phyloP scores from a whole-genome alignment of 495 filamentous ascomycete species.

The Elaphomyces granulatus region DNA sequence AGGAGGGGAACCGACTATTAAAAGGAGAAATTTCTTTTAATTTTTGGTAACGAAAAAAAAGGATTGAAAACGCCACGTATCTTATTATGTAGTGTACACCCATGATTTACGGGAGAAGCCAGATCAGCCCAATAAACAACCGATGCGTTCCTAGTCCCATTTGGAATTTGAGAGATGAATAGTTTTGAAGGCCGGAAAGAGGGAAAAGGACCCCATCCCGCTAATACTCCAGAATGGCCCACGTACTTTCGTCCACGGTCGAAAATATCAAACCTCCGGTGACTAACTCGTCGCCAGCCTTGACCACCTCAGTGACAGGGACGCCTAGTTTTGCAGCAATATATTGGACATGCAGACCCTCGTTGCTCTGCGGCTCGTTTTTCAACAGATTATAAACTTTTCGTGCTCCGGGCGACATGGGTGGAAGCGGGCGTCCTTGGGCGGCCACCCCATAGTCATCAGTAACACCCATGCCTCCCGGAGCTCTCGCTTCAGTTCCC shows the following conservation, averaged over 20 bases:
- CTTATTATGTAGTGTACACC: too few relatives aligned
- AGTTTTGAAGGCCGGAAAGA: neutral
- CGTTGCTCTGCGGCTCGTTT: constrained; percentile 49
- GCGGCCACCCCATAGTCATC: constrained; percentile 18
- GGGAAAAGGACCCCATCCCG: neutral
- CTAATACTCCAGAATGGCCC: constrained; percentile 53
- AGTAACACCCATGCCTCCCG: constrained; percentile 14
- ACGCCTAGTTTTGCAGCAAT: constrained; percentile 51
- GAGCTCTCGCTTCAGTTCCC: constrained; percentile 10
- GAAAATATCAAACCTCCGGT: constrained; percentile 65
- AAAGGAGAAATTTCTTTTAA: too few relatives aligned
- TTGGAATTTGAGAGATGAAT: too few relatives aligned
- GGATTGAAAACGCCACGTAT: too few relatives aligned
- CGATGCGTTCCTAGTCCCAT: too few relatives aligned
- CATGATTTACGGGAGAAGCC: too few relatives aligned
- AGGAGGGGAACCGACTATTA: too few relatives aligned
- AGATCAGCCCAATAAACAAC: too few relatives aligned
- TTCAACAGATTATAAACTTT: constrained; percentile 55
- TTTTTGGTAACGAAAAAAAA: too few relatives aligned
- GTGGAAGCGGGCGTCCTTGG: constrained; percentile 24
- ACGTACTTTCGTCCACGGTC: constrained; percentile 76
- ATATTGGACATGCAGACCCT: constrained; percentile 64
- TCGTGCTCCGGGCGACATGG: constrained; percentile 40
- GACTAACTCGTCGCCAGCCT: constrained; percentile 66
- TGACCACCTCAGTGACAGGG: constrained; percentile 50